Evolutionary conservation across 2,329 filamentous ascomycete genomes (phyloP).

Genomic region (Chaetomiaceae sp.): DNA sequence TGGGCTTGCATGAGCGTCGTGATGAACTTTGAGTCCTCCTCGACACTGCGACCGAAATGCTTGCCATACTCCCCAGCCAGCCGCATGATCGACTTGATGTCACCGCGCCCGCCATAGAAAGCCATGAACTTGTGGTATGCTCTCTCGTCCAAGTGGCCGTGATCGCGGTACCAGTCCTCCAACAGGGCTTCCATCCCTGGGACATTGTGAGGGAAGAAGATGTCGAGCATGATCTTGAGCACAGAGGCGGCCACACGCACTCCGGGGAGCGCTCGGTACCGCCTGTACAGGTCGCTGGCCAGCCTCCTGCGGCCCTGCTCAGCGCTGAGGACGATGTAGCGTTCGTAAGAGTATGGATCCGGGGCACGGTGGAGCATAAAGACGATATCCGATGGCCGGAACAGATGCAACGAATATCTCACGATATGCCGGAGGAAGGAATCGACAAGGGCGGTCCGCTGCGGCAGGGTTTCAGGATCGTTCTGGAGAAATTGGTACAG

Average conservation of each 20-base stretch:
- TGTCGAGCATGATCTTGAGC: constrained; percentile 43
- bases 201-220: constrained; percentile 36
- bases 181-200: constrained; percentile 43
- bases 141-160: constrained; percentile 38
- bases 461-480: not conserved
- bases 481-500: constrained; percentile 4
- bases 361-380: constrained; percentile 39
- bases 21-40: constrained; percentile 37
- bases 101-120: constrained; percentile 46
- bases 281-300: constrained; percentile 41
- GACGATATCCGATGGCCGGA: constrained; percentile 27
- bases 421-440: constrained; percentile 19
- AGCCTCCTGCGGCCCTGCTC: constrained; percentile 30
- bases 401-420: constrained; percentile 17
- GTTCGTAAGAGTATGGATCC: constrained; percentile 40
- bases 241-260: constrained; percentile 36
- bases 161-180: constrained; percentile 44
- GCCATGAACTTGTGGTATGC: constrained; percentile 47
- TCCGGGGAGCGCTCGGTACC: constrained; percentile 41
- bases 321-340: constrained; percentile 37
- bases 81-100: constrained; percentile 41
- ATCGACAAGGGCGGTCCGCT: constrained; percentile 5
- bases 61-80: constrained; percentile 43
- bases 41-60: constrained; percentile 27
- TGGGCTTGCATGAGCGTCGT: constrained; percentile 66